Conservation (phyloP, 2,329 filamentous ascomycete genomes). For the Microcyclosporella mali region DNA sequence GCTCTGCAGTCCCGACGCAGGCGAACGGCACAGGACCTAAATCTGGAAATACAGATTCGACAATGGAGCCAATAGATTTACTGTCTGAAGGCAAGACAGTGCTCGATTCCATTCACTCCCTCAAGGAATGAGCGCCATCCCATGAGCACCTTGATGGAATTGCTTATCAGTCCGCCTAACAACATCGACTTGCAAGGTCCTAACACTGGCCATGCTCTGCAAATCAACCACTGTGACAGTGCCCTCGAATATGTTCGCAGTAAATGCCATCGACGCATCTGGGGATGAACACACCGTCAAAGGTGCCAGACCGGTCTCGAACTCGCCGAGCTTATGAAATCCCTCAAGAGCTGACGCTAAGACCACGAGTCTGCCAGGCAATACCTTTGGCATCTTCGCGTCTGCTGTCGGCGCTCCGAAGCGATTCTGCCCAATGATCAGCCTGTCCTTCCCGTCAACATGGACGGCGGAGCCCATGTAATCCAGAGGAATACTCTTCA, state of each 20-base stretch:
- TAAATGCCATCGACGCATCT: conserved; percentile 4
- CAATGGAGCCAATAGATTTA: too few relatives aligned
- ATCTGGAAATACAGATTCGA: too few relatives aligned
- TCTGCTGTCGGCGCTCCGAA: background rate
- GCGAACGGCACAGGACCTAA: too few relatives aligned
- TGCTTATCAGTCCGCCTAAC: conserved; percentile 7
- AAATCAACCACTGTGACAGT: conserved; percentile 8
- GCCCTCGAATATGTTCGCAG: conserved; percentile 8
- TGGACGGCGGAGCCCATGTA: background rate
- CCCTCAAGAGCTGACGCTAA: background rate
- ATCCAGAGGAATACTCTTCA: background rate
- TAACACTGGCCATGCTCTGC: conserved; percentile 2
- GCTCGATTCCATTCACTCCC: too few relatives aligned
- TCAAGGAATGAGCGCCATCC: conserved; percentile 1
- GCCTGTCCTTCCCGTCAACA: conserved; percentile 1
- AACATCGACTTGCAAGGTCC: conserved; percentile 6
- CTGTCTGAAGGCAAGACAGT: too few relatives aligned
- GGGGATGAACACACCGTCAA: conserved; percentile 6
- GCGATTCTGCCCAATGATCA: background rate
- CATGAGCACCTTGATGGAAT: conserved; percentile 13
- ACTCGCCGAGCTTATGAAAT: conserved; percentile 2
- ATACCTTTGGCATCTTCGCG: background rate
- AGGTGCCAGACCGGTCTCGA: conserved; percentile 7
- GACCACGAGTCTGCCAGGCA: background rate
- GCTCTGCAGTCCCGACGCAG: too few relatives aligned